Percentiles rank a stretch among this genome's conserved stretches.
Conservation (phyloP, 805 yeast genomes). For the Saccharomycopsis malanga region DNA sequence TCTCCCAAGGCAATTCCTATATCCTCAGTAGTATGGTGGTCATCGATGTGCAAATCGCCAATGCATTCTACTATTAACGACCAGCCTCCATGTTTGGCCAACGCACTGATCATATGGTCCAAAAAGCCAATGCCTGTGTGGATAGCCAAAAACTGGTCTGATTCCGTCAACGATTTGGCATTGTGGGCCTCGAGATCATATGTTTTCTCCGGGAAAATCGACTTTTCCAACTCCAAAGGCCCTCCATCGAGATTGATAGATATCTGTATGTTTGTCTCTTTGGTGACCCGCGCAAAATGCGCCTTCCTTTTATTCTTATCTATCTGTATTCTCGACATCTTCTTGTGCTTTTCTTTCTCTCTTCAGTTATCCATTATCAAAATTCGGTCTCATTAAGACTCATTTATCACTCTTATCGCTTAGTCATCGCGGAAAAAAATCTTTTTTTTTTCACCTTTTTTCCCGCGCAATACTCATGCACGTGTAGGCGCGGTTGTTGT, state of each 20-base stretch:
- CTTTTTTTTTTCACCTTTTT: no score
- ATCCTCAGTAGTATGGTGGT: slow-evolving; percentile 95
- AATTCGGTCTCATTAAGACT: background rate
- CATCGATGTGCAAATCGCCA: slow-evolving; percentile 94
- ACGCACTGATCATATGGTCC: slow-evolving; percentile 96
- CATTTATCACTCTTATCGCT: background rate
- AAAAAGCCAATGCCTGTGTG: slow-evolving; percentile 92
- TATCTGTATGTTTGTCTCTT: slow-evolving; percentile 89
- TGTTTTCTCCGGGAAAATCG: slow-evolving; percentile 40
- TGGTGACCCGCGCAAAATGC: slow-evolving; percentile 54
- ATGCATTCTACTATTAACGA: slow-evolving; percentile 80
- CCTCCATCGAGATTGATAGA: slow-evolving; percentile 86
- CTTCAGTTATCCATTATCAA: background rate
- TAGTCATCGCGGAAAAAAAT: background rate
- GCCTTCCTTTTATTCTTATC: slow-evolving; percentile 25
- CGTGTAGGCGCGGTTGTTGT: background rate
- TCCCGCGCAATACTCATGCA: background rate
- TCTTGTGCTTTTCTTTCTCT: background rate
- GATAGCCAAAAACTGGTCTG: slow-evolving; percentile 66
- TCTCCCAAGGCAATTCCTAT: slow-evolving; percentile 87
- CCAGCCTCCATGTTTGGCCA: slow-evolving; percentile 98
- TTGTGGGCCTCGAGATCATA: slow-evolving; percentile 26
- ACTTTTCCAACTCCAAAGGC: slow-evolving; percentile 50
- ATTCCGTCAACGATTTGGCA: slow-evolving; percentile 65
- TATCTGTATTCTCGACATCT: background rate